phyloP scores from a whole-genome alignment of 1,284 basidiomycete genomes.

The Melampsora larici-populina region DNA sequence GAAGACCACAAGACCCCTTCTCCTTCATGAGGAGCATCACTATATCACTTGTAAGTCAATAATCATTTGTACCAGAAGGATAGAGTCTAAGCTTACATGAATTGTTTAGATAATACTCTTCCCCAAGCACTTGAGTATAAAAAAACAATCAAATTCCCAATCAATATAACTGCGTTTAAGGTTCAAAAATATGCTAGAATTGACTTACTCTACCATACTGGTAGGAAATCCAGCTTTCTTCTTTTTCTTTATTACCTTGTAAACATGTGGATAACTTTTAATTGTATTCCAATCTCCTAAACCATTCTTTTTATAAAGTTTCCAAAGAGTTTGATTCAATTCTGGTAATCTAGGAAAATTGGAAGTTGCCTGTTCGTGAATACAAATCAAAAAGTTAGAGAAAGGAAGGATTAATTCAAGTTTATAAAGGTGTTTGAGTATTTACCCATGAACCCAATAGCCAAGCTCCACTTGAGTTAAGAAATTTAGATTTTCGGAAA shows the following conservation, averaged over 20 bases:
- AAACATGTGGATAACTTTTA: constrained; percentile 22
- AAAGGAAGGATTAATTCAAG: neutral
- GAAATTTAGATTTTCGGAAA: neutral
- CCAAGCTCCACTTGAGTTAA: constrained; percentile 15
- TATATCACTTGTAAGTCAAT: neutral
- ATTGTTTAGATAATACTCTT: constrained; percentile 25
- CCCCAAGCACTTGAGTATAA: constrained; percentile 30
- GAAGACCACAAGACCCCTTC: constrained; percentile 37
- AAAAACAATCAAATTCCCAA: neutral
- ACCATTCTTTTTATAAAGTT: constrained; percentile 17
- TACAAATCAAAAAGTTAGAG: neutral
- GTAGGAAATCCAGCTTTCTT: constrained; percentile 22
- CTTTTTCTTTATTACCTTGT: constrained; percentile 26
- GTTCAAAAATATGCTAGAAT: neutral
- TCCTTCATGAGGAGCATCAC: constrained; percentile 15
- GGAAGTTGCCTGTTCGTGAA: constrained; percentile 22
- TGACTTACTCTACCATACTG: constrained; percentile 37
- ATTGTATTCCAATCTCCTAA: constrained; percentile 29
- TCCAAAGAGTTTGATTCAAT: constrained; percentile 15
- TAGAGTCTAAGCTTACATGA: constrained; percentile 19
- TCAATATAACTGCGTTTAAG: neutral
- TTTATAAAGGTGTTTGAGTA: neutral
- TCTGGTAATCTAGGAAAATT: constrained; percentile 30
- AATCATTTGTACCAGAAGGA: neutral
- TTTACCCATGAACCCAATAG: constrained; percentile 34